phyloP scores from a whole-genome alignment of 2,329 filamentous ascomycete species.

The Aspergillus vadensis region DNA sequence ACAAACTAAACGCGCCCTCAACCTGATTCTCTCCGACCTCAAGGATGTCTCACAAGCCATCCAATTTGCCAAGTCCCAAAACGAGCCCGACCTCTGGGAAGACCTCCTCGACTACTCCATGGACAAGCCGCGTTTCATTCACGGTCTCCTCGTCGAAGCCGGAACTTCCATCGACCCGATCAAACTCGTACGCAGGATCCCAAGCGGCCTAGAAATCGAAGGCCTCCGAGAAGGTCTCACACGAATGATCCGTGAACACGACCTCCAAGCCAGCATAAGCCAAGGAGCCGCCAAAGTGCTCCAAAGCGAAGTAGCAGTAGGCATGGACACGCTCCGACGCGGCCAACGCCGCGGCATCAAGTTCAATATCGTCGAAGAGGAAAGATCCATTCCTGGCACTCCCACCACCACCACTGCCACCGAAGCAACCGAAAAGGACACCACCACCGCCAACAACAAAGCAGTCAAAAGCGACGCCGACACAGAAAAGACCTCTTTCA shows the following conservation, averaged over 20 bases:
- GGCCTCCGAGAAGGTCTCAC: conserved; percentile 84
- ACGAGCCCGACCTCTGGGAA: conserved; percentile 91
- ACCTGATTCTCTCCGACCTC: conserved; percentile 90
- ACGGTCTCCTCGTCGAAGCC: conserved; percentile 86
- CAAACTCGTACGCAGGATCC: conserved; percentile 83
- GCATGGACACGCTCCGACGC: conserved; percentile 76
- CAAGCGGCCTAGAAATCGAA: conserved; percentile 88
- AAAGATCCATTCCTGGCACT: conserved; percentile 8
- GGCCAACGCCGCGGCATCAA: conserved; percentile 85
- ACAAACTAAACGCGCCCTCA: conserved; percentile 86
- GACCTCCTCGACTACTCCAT: conserved; percentile 93
- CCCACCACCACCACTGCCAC: neutral
- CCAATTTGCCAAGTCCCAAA: conserved; percentile 88
- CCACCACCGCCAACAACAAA: neutral
- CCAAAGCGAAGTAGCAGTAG: conserved; percentile 79
- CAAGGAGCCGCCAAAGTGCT: conserved; percentile 85
- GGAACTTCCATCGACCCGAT: conserved; percentile 93
- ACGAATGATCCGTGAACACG: conserved; percentile 91
- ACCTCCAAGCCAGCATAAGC: conserved; percentile 91
- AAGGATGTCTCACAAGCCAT: conserved; percentile 91
- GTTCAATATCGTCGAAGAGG: conserved; percentile 67
- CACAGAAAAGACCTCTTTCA: conserved; percentile 20
- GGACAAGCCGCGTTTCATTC: conserved; percentile 95
- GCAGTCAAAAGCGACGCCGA: conserved; percentile 15
- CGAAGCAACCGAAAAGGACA: conserved; percentile 8